phyloP scores from a whole-genome alignment of 106 monocot genomes.

The Platanthera zijinensis region DNA sequence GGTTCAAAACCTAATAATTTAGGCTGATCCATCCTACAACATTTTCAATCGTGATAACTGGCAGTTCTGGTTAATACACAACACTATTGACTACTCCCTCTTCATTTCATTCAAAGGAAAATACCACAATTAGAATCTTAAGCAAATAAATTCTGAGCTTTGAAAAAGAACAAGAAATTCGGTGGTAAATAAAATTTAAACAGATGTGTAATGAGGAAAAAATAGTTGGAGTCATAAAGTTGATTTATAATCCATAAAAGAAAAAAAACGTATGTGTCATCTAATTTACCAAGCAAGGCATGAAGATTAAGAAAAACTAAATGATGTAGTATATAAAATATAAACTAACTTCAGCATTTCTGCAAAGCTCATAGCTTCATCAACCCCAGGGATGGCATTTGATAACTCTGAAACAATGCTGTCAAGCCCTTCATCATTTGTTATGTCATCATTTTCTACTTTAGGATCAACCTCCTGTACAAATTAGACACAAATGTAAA shows the following conservation, averaged over 20 bases:
- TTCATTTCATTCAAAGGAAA: neutral
- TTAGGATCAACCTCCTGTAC: conserved; percentile 89
- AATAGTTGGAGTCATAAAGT: neutral
- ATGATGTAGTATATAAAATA: neutral
- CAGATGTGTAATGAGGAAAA: neutral
- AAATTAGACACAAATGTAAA: neutral
- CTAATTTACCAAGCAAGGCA: neutral
- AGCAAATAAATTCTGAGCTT: neutral
- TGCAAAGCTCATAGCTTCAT: conserved; percentile 98
- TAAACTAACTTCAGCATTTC: conserved; percentile 88
- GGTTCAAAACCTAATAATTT: neutral
- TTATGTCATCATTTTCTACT: conserved; percentile 79
- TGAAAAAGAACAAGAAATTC: neutral
- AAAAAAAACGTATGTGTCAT: neutral
- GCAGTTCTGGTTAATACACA: neutral
- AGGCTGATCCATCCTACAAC: too few relatives aligned
- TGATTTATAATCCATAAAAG: neutral
- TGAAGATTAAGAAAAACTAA: neutral
- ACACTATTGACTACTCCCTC: neutral
- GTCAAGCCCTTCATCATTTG: conserved; percentile 65
- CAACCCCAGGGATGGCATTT: conserved; percentile 94
- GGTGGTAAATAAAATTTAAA: neutral
- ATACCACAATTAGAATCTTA: neutral
- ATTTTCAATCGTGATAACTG: neutral
- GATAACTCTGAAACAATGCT: conserved; percentile 81